Evolutionary conservation across 371 early-diverging fungal genomes (phyloP).

Genomic region (Mortierella sp.): DNA sequence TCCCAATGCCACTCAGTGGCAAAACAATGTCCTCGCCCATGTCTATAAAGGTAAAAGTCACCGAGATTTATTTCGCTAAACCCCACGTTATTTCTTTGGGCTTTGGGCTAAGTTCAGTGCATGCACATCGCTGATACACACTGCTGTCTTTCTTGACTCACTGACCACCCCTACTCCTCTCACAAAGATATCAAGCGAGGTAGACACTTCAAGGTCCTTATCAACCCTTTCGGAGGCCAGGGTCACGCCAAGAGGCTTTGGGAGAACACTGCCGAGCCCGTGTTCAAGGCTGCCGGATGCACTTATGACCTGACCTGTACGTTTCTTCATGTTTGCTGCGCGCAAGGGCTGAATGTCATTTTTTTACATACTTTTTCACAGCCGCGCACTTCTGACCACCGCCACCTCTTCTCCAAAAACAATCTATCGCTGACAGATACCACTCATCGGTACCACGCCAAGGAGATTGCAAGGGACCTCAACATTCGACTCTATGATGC

Average conservation of each 20-base stretch:
- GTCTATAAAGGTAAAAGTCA: conserved; percentile 49
- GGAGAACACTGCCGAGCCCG: conserved; percentile 70
- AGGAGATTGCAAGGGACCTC: conserved; percentile 71
- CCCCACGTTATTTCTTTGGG: not conserved
- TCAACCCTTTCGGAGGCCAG: conserved; percentile 86
- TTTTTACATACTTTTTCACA: not conserved
- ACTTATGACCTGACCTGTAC: conserved; percentile 70
- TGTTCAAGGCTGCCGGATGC: conserved; percentile 76
- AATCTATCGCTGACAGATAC: conserved; percentile 63
- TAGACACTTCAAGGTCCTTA: conserved; percentile 68
- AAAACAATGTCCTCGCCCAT: conserved; percentile 41
- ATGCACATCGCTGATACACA: not conserved
- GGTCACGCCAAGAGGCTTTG: conserved; percentile 73
- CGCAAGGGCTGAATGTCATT: not conserved
- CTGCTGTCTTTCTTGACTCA: not conserved
- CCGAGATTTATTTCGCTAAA: not conserved
- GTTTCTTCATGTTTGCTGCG: conserved; percentile 9
- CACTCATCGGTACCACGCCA: conserved; percentile 73
- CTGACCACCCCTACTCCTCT: not conserved
- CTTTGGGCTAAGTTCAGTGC: not conserved
- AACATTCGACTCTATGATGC: conserved; percentile 70
- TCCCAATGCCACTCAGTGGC: conserved; percentile 39
- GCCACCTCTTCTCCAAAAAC: not conserved
- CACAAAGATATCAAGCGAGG: conserved; percentile 49
- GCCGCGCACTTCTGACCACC: not conserved